phyloP scores from a whole-genome alignment of 495 filamentous ascomycete species.

The Hypoxylon fuscum region DNA sequence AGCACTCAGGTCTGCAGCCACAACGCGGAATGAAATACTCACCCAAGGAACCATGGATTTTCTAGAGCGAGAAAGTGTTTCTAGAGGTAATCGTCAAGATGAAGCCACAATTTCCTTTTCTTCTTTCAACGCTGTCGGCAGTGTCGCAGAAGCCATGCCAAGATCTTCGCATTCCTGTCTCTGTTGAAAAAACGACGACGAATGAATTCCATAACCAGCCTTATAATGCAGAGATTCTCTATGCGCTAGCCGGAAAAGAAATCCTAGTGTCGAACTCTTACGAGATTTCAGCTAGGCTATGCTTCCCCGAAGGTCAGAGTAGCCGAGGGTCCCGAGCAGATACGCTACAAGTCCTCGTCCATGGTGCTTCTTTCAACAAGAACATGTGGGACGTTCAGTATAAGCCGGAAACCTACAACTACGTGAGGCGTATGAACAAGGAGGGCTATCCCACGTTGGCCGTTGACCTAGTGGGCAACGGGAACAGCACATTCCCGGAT shows the following conservation, averaged over 20 bases:
- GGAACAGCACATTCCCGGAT: slow-evolving; percentile 37
- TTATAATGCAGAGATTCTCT: slow-evolving; percentile 8
- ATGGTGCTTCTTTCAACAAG: slow-evolving; percentile 30
- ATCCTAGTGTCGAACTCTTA: slow-evolving; percentile 20
- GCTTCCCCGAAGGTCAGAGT: slow-evolving; percentile 10
- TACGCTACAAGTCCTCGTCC: slow-evolving; percentile 35
- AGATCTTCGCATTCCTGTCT: slow-evolving; percentile 1
- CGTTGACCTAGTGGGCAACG: slow-evolving; percentile 28
- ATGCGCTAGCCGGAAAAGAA: slow-evolving; percentile 9
- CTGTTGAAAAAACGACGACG: slow-evolving; percentile 13
- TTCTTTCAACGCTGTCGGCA: neutral
- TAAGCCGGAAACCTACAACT: slow-evolving; percentile 38
- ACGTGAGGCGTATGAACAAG: slow-evolving; percentile 29
- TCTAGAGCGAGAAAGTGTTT: neutral
- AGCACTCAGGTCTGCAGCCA: neutral
- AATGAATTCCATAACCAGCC: slow-evolving; percentile 11
- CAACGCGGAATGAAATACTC: neutral
- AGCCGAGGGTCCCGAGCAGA: slow-evolving; percentile 13
- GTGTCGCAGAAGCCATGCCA: neutral
- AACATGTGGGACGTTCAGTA: slow-evolving; percentile 28
- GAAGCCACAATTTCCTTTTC: neutral
- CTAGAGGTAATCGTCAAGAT: neutral
- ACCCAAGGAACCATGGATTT: neutral
- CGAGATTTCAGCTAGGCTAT: slow-evolving; percentile 17
- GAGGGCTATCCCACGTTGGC: slow-evolving; percentile 37